A percentile compares a stretch with the other conserved stretches of the same genome.
Conservation (phyloP, 2,329 filamentous ascomycete species). For the Cordyceps fumosorosea region DNA sequence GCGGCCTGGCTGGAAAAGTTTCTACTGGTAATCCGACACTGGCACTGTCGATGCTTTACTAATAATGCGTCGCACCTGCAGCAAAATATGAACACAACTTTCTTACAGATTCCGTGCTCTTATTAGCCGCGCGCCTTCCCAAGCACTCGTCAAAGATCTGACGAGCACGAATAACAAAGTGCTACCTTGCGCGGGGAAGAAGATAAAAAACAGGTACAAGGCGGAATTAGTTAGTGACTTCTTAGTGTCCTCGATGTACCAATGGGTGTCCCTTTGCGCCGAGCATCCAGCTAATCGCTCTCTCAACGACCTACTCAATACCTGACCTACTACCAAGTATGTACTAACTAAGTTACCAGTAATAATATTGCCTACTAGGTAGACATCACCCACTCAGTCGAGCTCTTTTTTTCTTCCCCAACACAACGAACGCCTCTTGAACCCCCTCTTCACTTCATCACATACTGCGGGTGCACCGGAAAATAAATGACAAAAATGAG, state of each 20-base stretch:
- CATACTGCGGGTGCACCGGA: not conserved
- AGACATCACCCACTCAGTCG: not conserved
- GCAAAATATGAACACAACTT: not conserved
- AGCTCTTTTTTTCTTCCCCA: constrained; percentile 4
- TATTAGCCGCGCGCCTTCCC: not conserved
- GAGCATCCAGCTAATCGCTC: not conserved
- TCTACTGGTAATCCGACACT: too few relatives aligned
- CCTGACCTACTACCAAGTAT: too few relatives aligned
- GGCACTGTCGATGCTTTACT: not conserved
- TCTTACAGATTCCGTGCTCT: not conserved
- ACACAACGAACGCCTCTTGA: not conserved
- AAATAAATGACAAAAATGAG: not conserved
- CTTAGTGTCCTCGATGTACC: not conserved
- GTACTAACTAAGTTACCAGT: too few relatives aligned
- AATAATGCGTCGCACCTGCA: not conserved
- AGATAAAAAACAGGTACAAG: not conserved
- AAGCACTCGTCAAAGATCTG: not conserved
- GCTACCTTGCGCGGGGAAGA: not conserved
- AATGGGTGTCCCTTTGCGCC: not conserved
- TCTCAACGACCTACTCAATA: too few relatives aligned
- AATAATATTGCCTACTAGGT: not conserved
- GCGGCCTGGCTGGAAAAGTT: too few relatives aligned
- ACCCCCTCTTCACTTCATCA: not conserved
- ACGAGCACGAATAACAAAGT: too few relatives aligned
- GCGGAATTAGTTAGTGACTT: not conserved